Percentiles rank a stretch among this genome's conserved stretches.
Conservation (phyloP, 2,329 filamentous ascomycete genomes). For the Cordyceps cateniannulata region DNA sequence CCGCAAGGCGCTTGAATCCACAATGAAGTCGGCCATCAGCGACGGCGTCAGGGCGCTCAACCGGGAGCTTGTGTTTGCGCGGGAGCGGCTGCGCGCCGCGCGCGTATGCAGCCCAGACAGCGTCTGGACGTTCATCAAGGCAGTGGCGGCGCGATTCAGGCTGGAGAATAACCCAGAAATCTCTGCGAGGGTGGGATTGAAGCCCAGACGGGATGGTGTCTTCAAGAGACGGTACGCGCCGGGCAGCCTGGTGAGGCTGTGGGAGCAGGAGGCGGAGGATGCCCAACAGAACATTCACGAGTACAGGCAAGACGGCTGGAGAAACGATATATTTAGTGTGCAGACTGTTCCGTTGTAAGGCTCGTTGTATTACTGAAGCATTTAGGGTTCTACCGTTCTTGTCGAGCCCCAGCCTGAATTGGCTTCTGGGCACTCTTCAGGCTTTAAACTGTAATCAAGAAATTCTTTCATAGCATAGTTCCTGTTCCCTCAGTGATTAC, state of each 20-base stretch:
- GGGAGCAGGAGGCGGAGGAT: slow-evolving; percentile 69
- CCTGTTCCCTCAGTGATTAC: too few species aligned
- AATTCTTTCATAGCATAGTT: too few species aligned
- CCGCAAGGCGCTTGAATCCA: slow-evolving; percentile 69
- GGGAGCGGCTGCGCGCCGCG: slow-evolving; percentile 80
- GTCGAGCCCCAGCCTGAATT: background rate
- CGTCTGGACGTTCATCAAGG: slow-evolving; percentile 73
- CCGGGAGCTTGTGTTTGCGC: slow-evolving; percentile 77
- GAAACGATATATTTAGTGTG: slow-evolving; percentile 73
- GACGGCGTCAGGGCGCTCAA: slow-evolving; percentile 68
- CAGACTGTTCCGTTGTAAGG: background rate
- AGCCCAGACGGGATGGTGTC: slow-evolving; percentile 44
- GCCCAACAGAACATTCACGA: slow-evolving; percentile 72
- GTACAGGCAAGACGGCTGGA: slow-evolving; percentile 66
- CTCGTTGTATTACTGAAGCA: background rate
- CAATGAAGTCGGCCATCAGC: slow-evolving; percentile 66
- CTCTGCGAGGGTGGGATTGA: slow-evolving; percentile 65
- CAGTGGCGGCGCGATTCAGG: slow-evolving; percentile 68
- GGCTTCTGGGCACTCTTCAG: background rate
- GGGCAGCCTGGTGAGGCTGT: slow-evolving; percentile 82
- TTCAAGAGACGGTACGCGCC: slow-evolving; percentile 86
- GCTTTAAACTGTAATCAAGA: too few species aligned
- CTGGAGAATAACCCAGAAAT: slow-evolving; percentile 70
- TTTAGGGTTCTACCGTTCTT: background rate
- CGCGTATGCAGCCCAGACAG: slow-evolving; percentile 75